phyloP scores from a whole-genome alignment of 1,284 basidiomycete genomes.

The Tranzscheliella williamsii region DNA sequence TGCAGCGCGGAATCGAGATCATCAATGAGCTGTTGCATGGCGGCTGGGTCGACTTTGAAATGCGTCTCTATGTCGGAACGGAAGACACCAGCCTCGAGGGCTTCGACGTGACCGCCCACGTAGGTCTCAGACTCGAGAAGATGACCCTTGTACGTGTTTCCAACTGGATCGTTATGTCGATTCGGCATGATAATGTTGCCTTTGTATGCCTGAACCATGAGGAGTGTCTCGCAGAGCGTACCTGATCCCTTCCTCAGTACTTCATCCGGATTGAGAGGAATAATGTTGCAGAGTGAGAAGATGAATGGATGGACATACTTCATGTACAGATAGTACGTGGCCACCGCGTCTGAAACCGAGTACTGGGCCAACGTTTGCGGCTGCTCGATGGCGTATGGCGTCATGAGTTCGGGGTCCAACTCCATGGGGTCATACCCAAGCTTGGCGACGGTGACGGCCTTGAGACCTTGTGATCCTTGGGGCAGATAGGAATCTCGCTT shows the following conservation, averaged over 20 bases:
- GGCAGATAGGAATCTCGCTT: slow-evolving; percentile 99
- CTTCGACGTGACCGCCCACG: slow-evolving; percentile 98
- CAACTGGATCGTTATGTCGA: slow-evolving; percentile 87
- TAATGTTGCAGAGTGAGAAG: slow-evolving; percentile 99
- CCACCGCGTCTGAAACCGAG: slow-evolving; percentile 98
- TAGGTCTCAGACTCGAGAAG: slow-evolving; percentile 95
- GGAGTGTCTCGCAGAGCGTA: slow-evolving; percentile 92
- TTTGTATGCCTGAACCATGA: slow-evolving; percentile 97
- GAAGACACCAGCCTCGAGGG: slow-evolving; percentile 96
- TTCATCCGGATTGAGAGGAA: slow-evolving; percentile 94
- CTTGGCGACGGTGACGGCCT: slow-evolving; percentile 96
- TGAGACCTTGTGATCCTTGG: slow-evolving; percentile 96
- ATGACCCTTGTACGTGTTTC: slow-evolving; percentile 93
- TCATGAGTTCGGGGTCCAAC: slow-evolving; percentile 98
- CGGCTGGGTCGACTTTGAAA: slow-evolving; percentile 89
- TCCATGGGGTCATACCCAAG: slow-evolving; percentile 97
- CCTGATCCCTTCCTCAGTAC: slow-evolving; percentile 94
- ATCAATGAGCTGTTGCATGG: slow-evolving; percentile 88
- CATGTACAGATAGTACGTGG: slow-evolving; percentile 99
- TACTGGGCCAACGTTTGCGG: slow-evolving; percentile 94
- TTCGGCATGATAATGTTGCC: slow-evolving; percentile 97
- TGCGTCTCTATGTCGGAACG: slow-evolving; percentile 92
- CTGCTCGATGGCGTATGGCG: slow-evolving; percentile 97
- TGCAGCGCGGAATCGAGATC: slow-evolving; percentile 87
- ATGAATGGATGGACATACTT: slow-evolving; percentile 99